phyloP scores from a whole-genome alignment of 495 filamentous ascomycete genomes.

The Aspergillus panamensis region DNA sequence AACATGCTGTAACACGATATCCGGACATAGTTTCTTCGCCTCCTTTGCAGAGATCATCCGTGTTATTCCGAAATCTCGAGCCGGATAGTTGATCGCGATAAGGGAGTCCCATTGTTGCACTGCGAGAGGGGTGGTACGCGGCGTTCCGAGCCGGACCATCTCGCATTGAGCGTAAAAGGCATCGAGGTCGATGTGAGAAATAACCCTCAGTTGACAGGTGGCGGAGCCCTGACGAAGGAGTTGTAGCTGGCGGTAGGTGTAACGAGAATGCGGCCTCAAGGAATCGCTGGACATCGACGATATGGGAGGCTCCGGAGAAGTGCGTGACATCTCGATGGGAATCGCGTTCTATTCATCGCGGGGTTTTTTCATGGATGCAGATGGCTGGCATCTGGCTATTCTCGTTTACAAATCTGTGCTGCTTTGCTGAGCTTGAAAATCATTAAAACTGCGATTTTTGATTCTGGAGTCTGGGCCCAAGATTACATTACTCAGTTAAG shows the following conservation, averaged over 20 bases:
- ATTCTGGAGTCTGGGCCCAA: no score
- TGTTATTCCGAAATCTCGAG: constrained; percentile 72
- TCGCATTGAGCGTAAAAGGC: constrained; percentile 98
- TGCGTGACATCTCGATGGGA: constrained; percentile 25
- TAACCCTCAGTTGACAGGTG: constrained; percentile 74
- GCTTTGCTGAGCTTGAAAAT: no score
- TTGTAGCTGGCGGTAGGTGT: constrained; percentile 78
- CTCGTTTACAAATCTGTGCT: no score
- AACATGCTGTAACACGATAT: constrained; percentile 84
- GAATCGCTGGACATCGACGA: constrained; percentile 30
- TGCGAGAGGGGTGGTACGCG: constrained; percentile 75
- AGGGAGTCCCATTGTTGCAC: constrained; percentile 81
- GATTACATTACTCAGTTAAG: no score
- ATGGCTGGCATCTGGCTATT: no score
- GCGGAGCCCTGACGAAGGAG: constrained; percentile 68
- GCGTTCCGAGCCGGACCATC: constrained; percentile 73
- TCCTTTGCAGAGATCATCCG: constrained; percentile 71
- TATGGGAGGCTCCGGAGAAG: constrained; percentile 29
- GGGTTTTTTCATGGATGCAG: background rate
- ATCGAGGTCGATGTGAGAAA: constrained; percentile 93
- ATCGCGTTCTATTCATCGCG: constrained; percentile 19
- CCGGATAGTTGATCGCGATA: constrained; percentile 95
- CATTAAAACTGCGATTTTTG: no score
- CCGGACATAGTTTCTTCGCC: constrained; percentile 84
- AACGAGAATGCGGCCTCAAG: constrained; percentile 60